These are phyloP conservation scores for Meira nashicola DNA, from an alignment of 1,284 basidiomycete species.

Conservation along the genomic window DNA sequence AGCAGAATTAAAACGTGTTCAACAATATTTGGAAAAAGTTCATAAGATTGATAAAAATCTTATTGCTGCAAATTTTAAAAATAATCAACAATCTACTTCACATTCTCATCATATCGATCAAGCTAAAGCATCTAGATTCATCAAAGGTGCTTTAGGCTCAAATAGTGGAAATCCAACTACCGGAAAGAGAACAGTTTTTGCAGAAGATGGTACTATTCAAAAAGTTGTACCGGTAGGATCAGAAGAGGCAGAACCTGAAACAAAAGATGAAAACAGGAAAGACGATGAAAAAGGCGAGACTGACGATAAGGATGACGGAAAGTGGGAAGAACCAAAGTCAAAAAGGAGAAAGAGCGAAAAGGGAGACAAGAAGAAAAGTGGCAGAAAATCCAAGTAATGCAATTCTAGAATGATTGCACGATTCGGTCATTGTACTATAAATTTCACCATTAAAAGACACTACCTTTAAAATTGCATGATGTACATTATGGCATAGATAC, in stretches of 20 bases:
- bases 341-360: neutral
- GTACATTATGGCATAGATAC: too few species aligned
- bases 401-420: too few species aligned
- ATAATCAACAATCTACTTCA: neutral
- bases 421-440: too few species aligned
- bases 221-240: neutral
- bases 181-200: conserved; percentile 4
- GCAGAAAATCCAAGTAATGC: neutral
- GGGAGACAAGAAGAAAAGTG: neutral
- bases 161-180: neutral
- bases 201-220: conserved; percentile 4
- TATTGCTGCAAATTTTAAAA: neutral
- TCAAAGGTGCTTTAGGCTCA: conserved; percentile 3
- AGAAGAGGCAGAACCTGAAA: neutral
- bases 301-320: neutral
- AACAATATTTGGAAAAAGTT: conserved; percentile 40
- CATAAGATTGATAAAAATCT: conserved; percentile 17
- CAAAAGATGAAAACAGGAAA: neutral
- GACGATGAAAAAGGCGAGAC: neutral
- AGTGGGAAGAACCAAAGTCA: neutral
- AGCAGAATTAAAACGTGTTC: conserved; percentile 35
- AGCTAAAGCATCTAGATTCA: conserved; percentile 3
- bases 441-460: too few species aligned
- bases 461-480: too few species aligned
- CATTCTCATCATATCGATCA: conserved; percentile 1